Evolutionary conservation across 108 stramenopile genomes (phyloP).

Genomic region (Cylindrotheca fusiformis): DNA sequence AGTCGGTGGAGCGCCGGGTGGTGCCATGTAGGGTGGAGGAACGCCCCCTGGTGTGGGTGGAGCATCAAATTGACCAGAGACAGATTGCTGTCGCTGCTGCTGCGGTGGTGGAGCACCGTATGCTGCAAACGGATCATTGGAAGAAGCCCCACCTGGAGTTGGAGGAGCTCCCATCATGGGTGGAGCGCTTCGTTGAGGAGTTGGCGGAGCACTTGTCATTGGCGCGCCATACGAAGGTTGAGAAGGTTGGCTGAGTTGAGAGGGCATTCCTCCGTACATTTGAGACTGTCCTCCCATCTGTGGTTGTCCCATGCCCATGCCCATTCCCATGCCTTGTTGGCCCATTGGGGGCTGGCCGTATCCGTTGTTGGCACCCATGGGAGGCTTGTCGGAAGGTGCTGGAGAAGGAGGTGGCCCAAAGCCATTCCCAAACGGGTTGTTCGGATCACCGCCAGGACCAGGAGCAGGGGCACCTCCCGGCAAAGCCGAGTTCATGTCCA

Average conservation of each 20-base stretch:
- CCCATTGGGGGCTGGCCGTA: conserved; percentile 14
- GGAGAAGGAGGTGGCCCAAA: conserved; percentile 31
- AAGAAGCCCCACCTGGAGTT: conserved; percentile 4
- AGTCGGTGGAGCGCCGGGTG: no score
- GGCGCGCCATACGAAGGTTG: no score
- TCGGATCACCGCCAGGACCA: conserved; percentile 11
- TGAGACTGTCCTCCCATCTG: conserved; percentile 11
- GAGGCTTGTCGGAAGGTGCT: conserved; percentile 33
- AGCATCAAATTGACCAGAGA: no score
- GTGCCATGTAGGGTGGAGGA: no score
- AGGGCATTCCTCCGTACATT: no score
- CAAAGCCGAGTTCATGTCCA: conserved; percentile 51
- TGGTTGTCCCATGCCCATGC: conserved; percentile 17
- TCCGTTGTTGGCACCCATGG: conserved; percentile 16
- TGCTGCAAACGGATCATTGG: conserved; percentile 14
- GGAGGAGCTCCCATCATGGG: conserved; percentile 10
- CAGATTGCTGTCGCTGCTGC: no score
- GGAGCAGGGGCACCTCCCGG: conserved; percentile 33
- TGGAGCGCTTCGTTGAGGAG: conserved; percentile 3
- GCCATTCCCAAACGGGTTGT: conserved; percentile 28
- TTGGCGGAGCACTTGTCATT: conserved; percentile 5
- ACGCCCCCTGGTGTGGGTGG: no score
- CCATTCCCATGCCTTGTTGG: conserved; percentile 10
- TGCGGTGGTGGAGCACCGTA: conserved; percentile 20
- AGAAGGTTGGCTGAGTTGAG: no score